Base-by-base conservation (phyloP, 2,329 filamentous ascomycete genomes). In the Neopestalotiopsis sp. region DNA sequence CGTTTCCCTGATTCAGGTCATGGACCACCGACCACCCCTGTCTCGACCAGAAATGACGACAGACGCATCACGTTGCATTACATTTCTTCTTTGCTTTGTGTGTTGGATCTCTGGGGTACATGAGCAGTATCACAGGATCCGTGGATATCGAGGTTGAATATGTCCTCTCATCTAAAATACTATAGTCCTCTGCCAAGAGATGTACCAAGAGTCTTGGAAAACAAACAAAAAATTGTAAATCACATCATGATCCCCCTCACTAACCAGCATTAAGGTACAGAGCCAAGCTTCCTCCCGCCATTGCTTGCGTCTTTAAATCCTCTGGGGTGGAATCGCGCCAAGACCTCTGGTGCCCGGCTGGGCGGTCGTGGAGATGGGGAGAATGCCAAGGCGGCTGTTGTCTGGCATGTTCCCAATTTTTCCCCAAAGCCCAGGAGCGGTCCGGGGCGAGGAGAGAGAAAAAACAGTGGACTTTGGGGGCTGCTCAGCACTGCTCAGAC, bases 331-430 rank as follows among this genome's bases (percentile, higher is more conserved):
- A 10, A 10, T 49, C 17, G 38, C 40, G 28, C 38, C 13, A 24
- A 45, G 20, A 34, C n/a, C 20, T 30, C 34, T 53, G 28, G 61
- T 49, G 61, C 61, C 61, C 61, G 61, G 12, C 61, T 64, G 61
- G 61, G 40, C 61, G 40, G 45, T 64, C 40, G 14, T 64, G 61
- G 61, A 20, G 61, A 45, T 53, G 61, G 38, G 20, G 59, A 24
- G 14, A 42, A 17, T 62, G 30, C 45, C 45, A 53, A 53, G 30
- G 34, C 34, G 30, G 61, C 61, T 28, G 20, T 45, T 34, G 61
- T 20, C 28, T 28, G 13, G 14, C 28, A 45, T 30, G 30, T 34
- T 30, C 61, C 38, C 17, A 30, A 45, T 59, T 59, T 64, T 64
- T 53, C 61, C 61, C 61, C 61, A 45, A 28, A 53, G 40, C 34